Evolutionary conservation across 2,329 filamentous ascomycete species (phyloP), one percentile per base, ranked within the genome.

Genomic region (Aspergillus sp.): DNA sequence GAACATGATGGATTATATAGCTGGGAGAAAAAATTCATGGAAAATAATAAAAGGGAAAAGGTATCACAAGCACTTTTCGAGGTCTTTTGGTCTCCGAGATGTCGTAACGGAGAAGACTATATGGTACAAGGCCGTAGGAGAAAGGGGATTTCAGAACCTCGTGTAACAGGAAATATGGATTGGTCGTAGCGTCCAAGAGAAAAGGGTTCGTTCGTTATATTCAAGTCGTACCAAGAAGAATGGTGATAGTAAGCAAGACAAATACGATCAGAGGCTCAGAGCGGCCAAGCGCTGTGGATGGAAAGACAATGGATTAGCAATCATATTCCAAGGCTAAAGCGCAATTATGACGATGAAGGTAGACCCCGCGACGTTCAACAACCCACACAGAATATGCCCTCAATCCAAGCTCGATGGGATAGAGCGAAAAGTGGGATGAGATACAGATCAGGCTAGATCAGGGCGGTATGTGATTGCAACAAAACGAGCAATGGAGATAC

Each of bases 1-100:
- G 73, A 98, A 98, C 93, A 98, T 98, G 76, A 70, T 91, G 83
- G 61, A 63, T 57, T 68, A 66, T 59, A 60, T 57, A 58, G 56
- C 50, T 50, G 53, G 45, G 47, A 53, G 51, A 52, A 58, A 58
- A 56, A 49, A 62, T 57, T 66, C 65, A 67, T 67, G 62, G 56
- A 61, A 64, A 53, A 45, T 43, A 41, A 39, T n/a, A 28, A 26
- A 19, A 44, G 12, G 28, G 31, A 44, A n/a, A 38, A 40, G 38
- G 45, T 52, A 55, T 51, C 42, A 44, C 47, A 48, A 45, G 44
- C 47, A 38, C 42, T 53, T 53, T 50, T 48, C 39, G 46, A 45
- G 50, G 45, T 46, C 43, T 50, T 52, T 52, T 50, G 45, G 48
- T 54, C 50, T 56, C 52, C 52, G 51, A 54, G 45, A 39, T 49